A percentile compares a stretch with the other conserved stretches of the same genome.
Conservation (phyloP, 768 basidiomycete genomes). For the Crassisporium funariophilum region DNA sequence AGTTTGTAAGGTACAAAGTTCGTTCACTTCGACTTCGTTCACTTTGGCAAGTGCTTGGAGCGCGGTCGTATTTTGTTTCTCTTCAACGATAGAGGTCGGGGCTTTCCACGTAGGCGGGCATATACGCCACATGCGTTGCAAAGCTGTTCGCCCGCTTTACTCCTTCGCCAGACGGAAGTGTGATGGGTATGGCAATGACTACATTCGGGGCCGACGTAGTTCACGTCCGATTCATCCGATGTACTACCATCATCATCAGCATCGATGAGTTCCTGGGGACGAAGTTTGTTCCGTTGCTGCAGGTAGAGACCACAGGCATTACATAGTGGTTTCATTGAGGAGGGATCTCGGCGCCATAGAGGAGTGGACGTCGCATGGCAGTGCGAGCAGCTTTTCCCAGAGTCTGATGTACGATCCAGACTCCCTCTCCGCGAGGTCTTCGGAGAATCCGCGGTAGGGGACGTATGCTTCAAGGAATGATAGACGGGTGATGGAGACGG, state of each 20-base stretch:
- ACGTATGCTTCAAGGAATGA: slow-evolving; percentile 16
- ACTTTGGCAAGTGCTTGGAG: slow-evolving; percentile 42
- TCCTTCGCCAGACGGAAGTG: slow-evolving; percentile 53
- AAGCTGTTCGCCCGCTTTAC: slow-evolving; percentile 50
- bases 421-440: slow-evolving; percentile 29
- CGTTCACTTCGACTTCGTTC: slow-evolving; percentile 5
- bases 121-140: slow-evolving; percentile 58
- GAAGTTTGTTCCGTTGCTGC: slow-evolving; percentile 47
- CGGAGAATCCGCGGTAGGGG: slow-evolving; percentile 20
- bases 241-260: slow-evolving; percentile 46
- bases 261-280: slow-evolving; percentile 52
- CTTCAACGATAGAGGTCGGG: slow-evolving; percentile 46
- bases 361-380: slow-evolving; percentile 50
- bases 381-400: slow-evolving; percentile 45
- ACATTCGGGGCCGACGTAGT: slow-evolving; percentile 47
- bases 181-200: slow-evolving; percentile 51
- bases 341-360: slow-evolving; percentile 50
- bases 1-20: too few relatives aligned
- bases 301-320: slow-evolving; percentile 52
- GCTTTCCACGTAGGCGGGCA: slow-evolving; percentile 46
- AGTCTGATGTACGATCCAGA: slow-evolving; percentile 27
- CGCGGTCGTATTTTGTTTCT: slow-evolving; percentile 52
- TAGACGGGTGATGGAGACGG: slow-evolving; percentile 34
- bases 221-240: slow-evolving; percentile 40
- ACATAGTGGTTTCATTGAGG: slow-evolving; percentile 45